Base-by-base conservation (phyloP, 768 basidiomycete genomes). In the Kockovaella imperatae region DNA sequence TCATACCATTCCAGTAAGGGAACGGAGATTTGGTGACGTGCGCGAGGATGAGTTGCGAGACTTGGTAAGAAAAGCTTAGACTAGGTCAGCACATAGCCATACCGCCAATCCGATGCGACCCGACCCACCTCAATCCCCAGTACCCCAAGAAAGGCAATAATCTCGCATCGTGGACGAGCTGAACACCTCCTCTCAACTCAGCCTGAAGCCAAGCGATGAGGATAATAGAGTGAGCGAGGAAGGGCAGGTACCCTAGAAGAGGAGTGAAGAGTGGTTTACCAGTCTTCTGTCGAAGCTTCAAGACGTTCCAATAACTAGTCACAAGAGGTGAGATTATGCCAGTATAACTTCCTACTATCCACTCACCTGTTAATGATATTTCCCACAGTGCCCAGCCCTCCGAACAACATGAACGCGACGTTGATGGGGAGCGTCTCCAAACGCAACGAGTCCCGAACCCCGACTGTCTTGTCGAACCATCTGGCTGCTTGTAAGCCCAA, bases 31-130 rank as follows among this genome's bases (percentile, higher is more conserved):
- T 81, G 43, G 91, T 90, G 24, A 95, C 81, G 70, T 97, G 95
- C 1, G 90, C 86, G 38, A 95, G 74, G 61, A 96, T 97, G 77
- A 97, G 85, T 56, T 83, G 75, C 10, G 88, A 87, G 30, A 95
- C 91, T 67, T 90, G 72, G 56, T 75, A 74, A 1, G 83, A 66
- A 50, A 72, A 74, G 28, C 70, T 66, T 35, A 49, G 18, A 5
- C 26, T 43, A 11, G 21, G 1, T n/a, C 2, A 8, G 15, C 25
- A 14, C 26, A 15, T n/a, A n/a, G 24, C 17, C 13, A 30, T 7
- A 31, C 17, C 14, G n/a, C 15, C 11, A 10, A 7, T 17, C 17
- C 17, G 7, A 17, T 18, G 36, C 6, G 17, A 38, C 7, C 7
- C 17, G 11, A 61, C 67, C 53, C 38, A 72, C 59, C 56, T 58